These are phyloP conservation scores for Withania somnifera DNA, from an alignment of 305 asterid genomes.

Conservation along the genomic window DNA sequence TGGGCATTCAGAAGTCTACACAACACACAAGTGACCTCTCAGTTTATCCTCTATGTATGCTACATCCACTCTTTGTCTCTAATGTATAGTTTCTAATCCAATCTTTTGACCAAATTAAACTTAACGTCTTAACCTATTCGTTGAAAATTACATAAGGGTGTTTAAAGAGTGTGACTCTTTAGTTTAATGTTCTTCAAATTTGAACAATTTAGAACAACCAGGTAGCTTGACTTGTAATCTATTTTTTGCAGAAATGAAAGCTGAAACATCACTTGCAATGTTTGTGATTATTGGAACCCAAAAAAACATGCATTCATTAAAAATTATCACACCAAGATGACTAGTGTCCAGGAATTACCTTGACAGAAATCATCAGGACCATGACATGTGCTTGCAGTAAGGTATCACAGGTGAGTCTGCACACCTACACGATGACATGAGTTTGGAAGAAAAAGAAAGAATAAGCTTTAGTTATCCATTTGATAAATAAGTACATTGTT, in stretches of 20 bases:
- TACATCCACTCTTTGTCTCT: not conserved
- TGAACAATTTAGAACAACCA: not conserved
- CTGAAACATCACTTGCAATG: not conserved
- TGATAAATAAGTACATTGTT: not conserved
- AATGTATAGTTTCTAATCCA: not conserved
- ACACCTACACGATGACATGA: conserved; percentile 34
- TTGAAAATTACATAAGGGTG: not conserved
- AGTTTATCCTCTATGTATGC: not conserved
- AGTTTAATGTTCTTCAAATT: too few relatives aligned
- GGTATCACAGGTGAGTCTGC: conserved; percentile 32
- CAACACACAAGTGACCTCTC: not conserved
- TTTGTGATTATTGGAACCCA: not conserved
- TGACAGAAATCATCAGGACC: conserved; percentile 83
- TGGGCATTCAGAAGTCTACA: not conserved
- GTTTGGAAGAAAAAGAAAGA: conserved; percentile 3
- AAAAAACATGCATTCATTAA: not conserved
- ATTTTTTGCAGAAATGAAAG: not conserved
- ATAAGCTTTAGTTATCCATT: not conserved
- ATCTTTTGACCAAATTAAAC: not conserved
- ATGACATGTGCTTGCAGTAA: conserved; percentile 45
- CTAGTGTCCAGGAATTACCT: conserved; percentile 37
- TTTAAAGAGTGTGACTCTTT: too few relatives aligned
- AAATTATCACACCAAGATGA: conserved; percentile 1
- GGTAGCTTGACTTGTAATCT: not conserved
- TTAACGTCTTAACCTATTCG: not conserved